Base-by-base conservation (phyloP, 768 basidiomycete species). In the Kwoniella dejecticola region DNA sequence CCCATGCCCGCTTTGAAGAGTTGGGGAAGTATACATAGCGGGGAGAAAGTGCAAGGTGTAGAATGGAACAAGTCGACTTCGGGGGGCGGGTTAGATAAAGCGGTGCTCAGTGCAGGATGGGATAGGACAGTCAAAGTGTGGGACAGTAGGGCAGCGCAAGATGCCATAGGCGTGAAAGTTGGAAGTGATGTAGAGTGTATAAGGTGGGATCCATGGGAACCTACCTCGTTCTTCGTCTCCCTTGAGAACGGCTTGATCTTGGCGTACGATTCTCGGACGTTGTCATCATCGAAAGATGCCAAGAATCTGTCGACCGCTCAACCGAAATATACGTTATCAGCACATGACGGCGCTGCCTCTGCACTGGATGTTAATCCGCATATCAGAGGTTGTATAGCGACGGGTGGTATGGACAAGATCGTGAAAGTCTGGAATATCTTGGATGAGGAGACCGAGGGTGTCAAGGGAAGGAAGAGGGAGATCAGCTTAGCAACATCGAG, bases 161-260 rank as follows among this genome's bases (percentile, higher is more conserved):
- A 85, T 2, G 89, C 89, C 46, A 88, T 96, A 13, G 90, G 89
- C n/a, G 89, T 89, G 5, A 81, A 87, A 15, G 83, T 97, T 6
- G 91, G 89, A 1, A 88, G 90, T 59, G 96, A 98, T 78, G 92
- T 98, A 17, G 96, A 99, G 79, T 89, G 89, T 38, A 79, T 97
- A 40, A 81, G 87, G 65, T 99, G 96, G 95, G 95, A 99, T 79
- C 94, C 93, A 50, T 96, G 91, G 90, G 90, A 95, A 56, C 83
- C 83, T 4, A 85, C 87, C 64, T 85, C 85, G 1, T 95, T 96
- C 81, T 96, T 90, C 73, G 93, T 96, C 24, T 89, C 93, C 0
- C 83, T 97, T 21, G 95, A 98, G 80, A 96, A 96, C 69, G 96
- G 96, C 13, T 82, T 92, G 4, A 89, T 98, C 15, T 83, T 97